Conservation (phyloP, 257 asterid genomes). For the Solanum lycopersicoides region DNA sequence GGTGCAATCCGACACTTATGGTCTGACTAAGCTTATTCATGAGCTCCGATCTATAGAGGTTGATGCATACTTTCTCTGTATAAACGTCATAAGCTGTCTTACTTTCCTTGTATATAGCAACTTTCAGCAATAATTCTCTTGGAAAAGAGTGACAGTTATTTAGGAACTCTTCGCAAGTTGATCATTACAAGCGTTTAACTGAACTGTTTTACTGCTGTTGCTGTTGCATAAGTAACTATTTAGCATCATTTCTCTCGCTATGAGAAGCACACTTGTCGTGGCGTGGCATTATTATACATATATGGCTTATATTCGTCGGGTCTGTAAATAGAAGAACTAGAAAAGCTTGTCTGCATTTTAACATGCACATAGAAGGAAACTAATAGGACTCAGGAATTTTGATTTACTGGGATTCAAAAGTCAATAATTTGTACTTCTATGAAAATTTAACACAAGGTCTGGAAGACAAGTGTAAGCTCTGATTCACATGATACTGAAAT, state of each 20-base stretch:
- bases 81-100: neutral
- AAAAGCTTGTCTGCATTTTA: neutral
- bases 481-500: neutral
- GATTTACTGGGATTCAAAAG: neutral
- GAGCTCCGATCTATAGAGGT: neutral
- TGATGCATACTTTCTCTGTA: neutral
- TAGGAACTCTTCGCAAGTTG: neutral
- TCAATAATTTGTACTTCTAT: neutral
- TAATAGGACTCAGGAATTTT: neutral
- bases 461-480: neutral
- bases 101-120: neutral
- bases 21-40: constrained; percentile 14
- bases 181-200: neutral
- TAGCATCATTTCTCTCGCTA: neutral
- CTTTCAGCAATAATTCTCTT: neutral
- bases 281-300: neutral
- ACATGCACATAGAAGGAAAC: neutral
- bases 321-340: neutral
- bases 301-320: neutral
- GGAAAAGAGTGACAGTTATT: neutral
- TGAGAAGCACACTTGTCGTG: neutral
- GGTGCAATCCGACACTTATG: constrained; percentile 39
- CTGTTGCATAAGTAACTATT: neutral
- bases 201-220: neutral
- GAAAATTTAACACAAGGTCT: neutral